phyloP scores from a whole-genome alignment of 2,329 filamentous ascomycete genomes.

The Fragosphaeria purpurea region DNA sequence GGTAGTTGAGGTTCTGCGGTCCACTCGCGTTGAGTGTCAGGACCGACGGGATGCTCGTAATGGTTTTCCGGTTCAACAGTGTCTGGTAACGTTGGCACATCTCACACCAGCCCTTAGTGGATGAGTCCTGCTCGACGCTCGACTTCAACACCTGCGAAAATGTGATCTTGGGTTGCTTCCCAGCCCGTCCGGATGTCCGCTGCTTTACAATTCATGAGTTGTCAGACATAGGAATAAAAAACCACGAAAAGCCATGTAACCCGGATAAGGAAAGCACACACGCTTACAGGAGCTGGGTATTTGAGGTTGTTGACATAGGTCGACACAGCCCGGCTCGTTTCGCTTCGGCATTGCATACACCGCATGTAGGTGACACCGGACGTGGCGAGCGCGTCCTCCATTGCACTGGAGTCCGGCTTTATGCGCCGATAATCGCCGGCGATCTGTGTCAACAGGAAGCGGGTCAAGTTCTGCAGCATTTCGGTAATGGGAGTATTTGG shows the following conservation, averaged over 20 bases:
- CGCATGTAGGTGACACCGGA: constrained; percentile 63
- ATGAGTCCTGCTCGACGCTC: constrained; percentile 81
- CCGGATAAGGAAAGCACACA: not conserved
- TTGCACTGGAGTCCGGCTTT: constrained; percentile 46
- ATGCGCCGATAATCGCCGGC: constrained; percentile 65
- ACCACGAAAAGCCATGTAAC: constrained; percentile 9
- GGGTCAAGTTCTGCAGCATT: constrained; percentile 77
- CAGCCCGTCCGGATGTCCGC: constrained; percentile 26
- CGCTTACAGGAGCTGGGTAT: constrained; percentile 52
- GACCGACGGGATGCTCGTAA: constrained; percentile 74
- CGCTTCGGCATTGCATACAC: constrained; percentile 79
- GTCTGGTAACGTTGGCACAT: constrained; percentile 86
- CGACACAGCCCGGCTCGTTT: constrained; percentile 69
- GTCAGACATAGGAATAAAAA: not conserved
- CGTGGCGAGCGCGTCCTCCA: constrained; percentile 67
- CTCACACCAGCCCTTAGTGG: constrained; percentile 86
- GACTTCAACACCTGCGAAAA: constrained; percentile 91
- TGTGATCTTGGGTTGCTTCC: constrained; percentile 45
- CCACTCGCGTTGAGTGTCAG: constrained; percentile 73
- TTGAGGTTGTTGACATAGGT: constrained; percentile 78
- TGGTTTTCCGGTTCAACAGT: constrained; percentile 72
- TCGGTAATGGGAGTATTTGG: constrained; percentile 62
- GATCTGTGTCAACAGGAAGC: constrained; percentile 78
- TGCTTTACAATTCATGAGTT: not conserved
- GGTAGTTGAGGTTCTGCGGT: constrained; percentile 41